Conservation (phyloP, 345 rosid species). For the Eucalyptus curtisii region DNA sequence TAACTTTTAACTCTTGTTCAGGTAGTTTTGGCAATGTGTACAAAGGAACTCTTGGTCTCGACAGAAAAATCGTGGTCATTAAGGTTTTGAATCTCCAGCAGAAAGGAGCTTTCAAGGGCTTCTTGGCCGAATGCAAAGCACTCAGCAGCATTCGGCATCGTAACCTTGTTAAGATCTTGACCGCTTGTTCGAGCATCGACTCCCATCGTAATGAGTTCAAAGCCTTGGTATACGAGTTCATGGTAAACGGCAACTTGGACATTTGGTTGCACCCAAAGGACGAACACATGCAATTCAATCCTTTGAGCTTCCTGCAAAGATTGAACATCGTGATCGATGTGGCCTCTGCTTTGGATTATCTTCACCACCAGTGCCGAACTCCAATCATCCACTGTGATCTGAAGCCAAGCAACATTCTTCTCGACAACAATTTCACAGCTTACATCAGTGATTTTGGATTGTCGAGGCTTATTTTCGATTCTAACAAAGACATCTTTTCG, state of each 20-base stretch:
- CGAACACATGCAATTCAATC: neutral
- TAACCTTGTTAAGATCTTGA: constrained; percentile 2
- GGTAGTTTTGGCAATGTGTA: constrained; percentile 10
- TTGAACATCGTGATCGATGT: neutral
- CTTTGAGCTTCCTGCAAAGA: neutral
- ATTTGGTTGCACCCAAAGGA: neutral
- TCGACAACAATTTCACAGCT: neutral
- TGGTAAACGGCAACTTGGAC: constrained; percentile 5
- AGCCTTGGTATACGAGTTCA: constrained; percentile 1
- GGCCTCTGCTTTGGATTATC: neutral
- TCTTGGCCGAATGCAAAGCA: neutral
- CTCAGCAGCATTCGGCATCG: constrained; percentile 1
- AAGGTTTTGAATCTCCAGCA: constrained; percentile 3
- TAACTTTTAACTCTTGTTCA: neutral
- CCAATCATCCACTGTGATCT: neutral
- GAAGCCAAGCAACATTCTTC: neutral
- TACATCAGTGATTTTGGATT: neutral
- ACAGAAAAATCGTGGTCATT: neutral
- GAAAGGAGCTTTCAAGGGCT: constrained; percentile 9
- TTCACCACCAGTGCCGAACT: neutral
- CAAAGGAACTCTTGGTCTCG: neutral
- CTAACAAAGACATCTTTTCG: neutral
- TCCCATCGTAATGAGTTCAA: neutral
- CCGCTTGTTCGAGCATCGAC: neutral
- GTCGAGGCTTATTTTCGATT: neutral